phyloP scores from a whole-genome alignment of 208 protist genomes.

The Leishmania major region DNA sequence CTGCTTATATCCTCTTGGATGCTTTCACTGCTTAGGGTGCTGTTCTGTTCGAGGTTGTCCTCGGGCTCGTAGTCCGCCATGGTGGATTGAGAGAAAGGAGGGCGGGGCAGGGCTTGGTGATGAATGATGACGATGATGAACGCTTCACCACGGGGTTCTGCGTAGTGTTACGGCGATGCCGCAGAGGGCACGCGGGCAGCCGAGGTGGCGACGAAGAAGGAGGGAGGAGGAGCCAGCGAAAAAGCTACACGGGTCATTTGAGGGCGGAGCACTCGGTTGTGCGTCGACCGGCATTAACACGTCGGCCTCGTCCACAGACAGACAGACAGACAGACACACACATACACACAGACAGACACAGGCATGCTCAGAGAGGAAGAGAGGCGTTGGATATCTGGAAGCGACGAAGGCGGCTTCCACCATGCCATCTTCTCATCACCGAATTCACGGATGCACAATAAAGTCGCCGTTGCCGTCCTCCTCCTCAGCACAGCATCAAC shows the following conservation, averaged over 20 bases:
- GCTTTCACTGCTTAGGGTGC: slow-evolving; percentile 80
- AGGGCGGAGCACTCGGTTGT: neutral
- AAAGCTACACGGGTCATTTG: no score
- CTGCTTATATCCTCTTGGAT: slow-evolving; percentile 78
- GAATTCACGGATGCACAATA: neutral
- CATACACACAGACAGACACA: no score
- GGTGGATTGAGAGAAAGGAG: neutral
- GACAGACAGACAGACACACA: neutral
- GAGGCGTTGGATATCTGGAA: neutral
- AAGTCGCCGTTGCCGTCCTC: neutral
- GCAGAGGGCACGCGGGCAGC: neutral
- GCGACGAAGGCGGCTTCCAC: neutral
- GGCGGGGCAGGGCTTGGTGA: neutral
- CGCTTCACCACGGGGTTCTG: neutral
- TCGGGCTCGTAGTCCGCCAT: slow-evolving; percentile 77
- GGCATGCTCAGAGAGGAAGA: neutral
- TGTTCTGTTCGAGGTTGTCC: slow-evolving; percentile 72
- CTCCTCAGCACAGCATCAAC: neutral
- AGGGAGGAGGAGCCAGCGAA: neutral
- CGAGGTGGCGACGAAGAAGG: neutral
- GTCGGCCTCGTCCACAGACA: neutral
- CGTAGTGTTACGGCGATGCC: neutral
- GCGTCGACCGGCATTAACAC: neutral
- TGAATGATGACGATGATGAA: neutral
- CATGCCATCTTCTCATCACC: neutral